Conservation (phyloP, 2,329 filamentous ascomycete species). For the Seiridium cupressi region DNA sequence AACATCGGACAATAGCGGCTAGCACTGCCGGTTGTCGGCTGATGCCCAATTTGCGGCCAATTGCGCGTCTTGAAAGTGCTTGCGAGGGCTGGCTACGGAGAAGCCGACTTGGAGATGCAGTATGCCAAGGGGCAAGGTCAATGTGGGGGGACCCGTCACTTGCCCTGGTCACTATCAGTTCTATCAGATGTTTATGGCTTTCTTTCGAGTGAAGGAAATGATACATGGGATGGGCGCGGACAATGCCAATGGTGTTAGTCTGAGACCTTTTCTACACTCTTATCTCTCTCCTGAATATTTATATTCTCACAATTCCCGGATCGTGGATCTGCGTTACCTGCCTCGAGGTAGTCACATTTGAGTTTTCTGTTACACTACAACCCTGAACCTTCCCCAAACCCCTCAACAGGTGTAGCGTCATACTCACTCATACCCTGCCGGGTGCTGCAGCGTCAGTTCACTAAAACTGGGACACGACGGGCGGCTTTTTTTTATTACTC, state of each 20-base stretch:
- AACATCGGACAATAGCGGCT: background rate
- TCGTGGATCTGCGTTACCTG: background rate
- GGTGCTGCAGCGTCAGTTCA: too few relatives aligned
- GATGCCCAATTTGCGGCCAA: background rate
- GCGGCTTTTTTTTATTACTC: slow-evolving; percentile 15
- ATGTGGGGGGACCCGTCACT: background rate
- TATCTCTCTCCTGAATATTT: background rate
- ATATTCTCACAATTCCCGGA: background rate
- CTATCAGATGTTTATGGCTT: slow-evolving; percentile 1
- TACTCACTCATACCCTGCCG: background rate
- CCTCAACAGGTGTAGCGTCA: background rate
- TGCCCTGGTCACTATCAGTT: background rate
- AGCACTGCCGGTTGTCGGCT: background rate
- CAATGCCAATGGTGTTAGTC: background rate
- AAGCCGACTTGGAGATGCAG: slow-evolving; percentile 2
- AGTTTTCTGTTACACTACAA: background rate
- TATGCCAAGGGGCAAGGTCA: background rate
- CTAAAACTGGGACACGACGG: background rate
- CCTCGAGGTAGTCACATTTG: background rate
- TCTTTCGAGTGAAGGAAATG: background rate
- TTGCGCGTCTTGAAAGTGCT: background rate
- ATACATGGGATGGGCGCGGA: background rate
- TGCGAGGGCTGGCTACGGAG: background rate
- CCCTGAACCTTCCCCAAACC: background rate
- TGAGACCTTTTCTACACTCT: background rate